Conservation (phyloP, 192 early-diverging fungal genomes). For the Obelidium mucronatum region DNA sequence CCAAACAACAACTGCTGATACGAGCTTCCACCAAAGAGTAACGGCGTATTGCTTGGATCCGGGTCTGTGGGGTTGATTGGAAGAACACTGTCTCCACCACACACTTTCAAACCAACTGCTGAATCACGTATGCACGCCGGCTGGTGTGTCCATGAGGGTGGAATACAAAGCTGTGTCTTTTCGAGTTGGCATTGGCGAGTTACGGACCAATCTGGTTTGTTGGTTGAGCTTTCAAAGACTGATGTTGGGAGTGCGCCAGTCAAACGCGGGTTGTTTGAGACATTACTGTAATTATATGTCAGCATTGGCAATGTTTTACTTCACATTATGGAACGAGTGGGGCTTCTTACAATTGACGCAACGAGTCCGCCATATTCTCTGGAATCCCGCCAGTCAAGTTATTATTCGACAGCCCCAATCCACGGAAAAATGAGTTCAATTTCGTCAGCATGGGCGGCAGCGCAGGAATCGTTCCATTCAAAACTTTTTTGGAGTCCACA, state of each 20-base stretch:
- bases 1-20: too few species aligned
- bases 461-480: constrained; percentile 19
- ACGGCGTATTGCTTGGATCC: too few species aligned
- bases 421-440: neutral
- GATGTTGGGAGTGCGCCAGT: constrained; percentile 19
- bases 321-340: too few species aligned
- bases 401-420: neutral
- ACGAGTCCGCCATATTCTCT: neutral
- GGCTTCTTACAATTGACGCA: neutral
- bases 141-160: constrained; percentile 8
- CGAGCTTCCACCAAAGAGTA: too few species aligned
- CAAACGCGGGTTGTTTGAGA: constrained; percentile 19
- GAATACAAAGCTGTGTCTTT: constrained; percentile 18
- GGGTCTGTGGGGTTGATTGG: constrained; percentile 5
- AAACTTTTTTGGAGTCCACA: constrained; percentile 15
- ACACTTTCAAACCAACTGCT: neutral
- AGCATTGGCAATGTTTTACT: too few species aligned
- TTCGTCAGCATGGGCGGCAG: neutral
- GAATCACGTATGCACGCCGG: constrained; percentile 16
- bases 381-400: constrained; percentile 23
- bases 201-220: constrained; percentile 10
- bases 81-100: neutral
- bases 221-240: neutral
- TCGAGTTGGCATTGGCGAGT: neutral
- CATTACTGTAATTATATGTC: neutral